Evolutionary conservation across 202 grass and related monocot species (phyloP).

Genomic region (Zoysia matrella): DNA sequence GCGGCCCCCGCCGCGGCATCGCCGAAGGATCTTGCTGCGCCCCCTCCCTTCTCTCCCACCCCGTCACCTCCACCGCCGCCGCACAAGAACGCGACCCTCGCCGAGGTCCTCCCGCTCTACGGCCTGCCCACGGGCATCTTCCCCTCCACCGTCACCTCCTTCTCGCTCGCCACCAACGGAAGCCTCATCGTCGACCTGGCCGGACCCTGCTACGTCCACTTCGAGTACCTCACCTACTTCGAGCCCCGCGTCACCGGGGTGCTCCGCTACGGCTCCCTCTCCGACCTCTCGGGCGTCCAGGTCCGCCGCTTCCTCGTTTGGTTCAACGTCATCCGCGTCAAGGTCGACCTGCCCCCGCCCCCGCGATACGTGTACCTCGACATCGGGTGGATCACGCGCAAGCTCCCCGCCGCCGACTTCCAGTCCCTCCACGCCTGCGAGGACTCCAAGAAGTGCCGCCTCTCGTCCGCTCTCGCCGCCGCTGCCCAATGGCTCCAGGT

Average conservation of each 20-base stretch:
- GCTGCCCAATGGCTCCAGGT: conserved; percentile 56
- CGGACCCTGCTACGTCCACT: too few species aligned
- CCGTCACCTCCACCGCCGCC: background rate
- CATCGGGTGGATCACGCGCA: conserved; percentile 81
- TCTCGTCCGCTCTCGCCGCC: conserved; percentile 50
- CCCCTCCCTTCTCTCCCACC: background rate
- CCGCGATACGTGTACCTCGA: conserved; percentile 76
- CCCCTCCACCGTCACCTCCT: conserved; percentile 73
- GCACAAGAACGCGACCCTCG: conserved; percentile 55
- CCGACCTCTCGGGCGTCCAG: too few species aligned
- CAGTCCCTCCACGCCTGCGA: background rate
- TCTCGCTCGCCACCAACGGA: conserved; percentile 64
- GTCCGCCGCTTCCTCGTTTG: too few species aligned
- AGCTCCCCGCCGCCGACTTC: conserved; percentile 35
- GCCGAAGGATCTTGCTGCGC: background rate
- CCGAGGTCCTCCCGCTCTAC: conserved; percentile 74
- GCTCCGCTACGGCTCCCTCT: too few species aligned
- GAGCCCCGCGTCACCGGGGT: too few species aligned
- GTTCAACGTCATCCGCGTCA: too few species aligned
- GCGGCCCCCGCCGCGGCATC: background rate
- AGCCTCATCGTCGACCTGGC: conserved; percentile 71
- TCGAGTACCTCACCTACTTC: too few species aligned
- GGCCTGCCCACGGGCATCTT: conserved; percentile 80
- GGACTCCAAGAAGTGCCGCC: conserved; percentile 40
- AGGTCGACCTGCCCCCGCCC: conserved; percentile 69